phyloP scores from a whole-genome alignment of 2,329 filamentous ascomycete species.

The Cladosporium sp. region DNA sequence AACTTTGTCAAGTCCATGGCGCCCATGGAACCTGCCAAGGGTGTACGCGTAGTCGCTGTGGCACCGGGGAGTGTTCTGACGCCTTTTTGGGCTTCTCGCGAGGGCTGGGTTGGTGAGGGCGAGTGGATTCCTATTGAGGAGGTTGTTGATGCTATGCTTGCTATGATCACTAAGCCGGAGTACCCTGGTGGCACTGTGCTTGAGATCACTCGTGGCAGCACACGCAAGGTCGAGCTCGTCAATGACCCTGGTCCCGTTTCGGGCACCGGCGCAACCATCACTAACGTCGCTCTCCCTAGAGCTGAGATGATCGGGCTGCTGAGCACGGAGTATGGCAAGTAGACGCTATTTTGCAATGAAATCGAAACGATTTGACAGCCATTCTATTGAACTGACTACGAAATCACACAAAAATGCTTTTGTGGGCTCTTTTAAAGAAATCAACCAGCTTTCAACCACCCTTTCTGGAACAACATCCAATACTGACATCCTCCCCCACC shows the following conservation, averaged over 20 bases:
- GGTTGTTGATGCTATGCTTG: slow-evolving; percentile 15
- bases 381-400: too few relatives aligned
- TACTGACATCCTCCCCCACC: neutral
- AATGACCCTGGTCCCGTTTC: slow-evolving; percentile 4
- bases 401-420: too few relatives aligned
- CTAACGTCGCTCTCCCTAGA: neutral
- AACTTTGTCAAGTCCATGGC: slow-evolving; percentile 46
- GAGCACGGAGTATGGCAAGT: slow-evolving; percentile 6
- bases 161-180: slow-evolving; percentile 11
- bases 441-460: neutral
- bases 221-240: slow-evolving; percentile 5
- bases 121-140: slow-evolving; percentile 13
- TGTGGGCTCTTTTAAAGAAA: too few relatives aligned
- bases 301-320: slow-evolving; percentile 8
- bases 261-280: slow-evolving; percentile 7
- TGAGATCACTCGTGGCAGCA: slow-evolving; percentile 7
- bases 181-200: slow-evolving; percentile 12
- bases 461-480: neutral
- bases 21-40: slow-evolving; percentile 41
- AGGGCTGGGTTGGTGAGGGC: slow-evolving; percentile 5
- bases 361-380: too few relatives aligned
- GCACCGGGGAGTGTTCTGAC: slow-evolving; percentile 57
- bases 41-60: slow-evolving; percentile 54
- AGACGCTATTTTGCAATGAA: neutral
- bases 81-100: slow-evolving; percentile 10